Evolutionary conservation across 768 basidiomycete genomes (phyloP), one percentile per base, ranked within the genome.

Genomic region (Hygrophoropsis aurantiaca): DNA sequence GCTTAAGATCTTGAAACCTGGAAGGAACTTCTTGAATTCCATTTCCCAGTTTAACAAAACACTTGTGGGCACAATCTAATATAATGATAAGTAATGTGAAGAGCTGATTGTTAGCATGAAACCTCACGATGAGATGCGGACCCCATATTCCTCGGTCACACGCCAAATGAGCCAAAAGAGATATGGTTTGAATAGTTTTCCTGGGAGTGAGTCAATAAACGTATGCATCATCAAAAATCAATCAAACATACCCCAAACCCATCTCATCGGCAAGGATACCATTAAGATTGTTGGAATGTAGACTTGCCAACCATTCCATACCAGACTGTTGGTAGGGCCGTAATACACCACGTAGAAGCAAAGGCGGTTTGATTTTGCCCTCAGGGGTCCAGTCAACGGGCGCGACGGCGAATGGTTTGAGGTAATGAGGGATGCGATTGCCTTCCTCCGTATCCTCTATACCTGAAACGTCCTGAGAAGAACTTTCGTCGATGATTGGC

Each of bases 1-100:
- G 60, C 88, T 88, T 27, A 97, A 65, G 42, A 88, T 82, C 49
- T 80, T 82, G 69, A 94, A 92, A 1, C 89, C 88, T 0, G 94
- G 94, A 1, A 92, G 75, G 65, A 97, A 97, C 62, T 94, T 94
- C 63, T 92, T 90, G 72, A 97, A 97, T 62, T 97, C 94, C 85
- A 91, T 88, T 61, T 90, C 86, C 94, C 94, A 97, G 64, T 97
- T 97, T 46, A 95, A 73, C 35, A 98, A 73, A 15, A 98, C 95
- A 46, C 91, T 92, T 9, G 95, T 90, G 1, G 97, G 97, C 47
- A 85, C 89, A 57, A 95, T 82, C 82, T 85, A 56, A 1, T 40
- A 23, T 23, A n/a, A 30, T 46, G 44, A 70, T 72, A 21, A 47
- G 44, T 34, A 30, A 42, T 44, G 13, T 3, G 23, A 49, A n/a